A percentile compares a stretch with the other conserved stretches of the same genome.
phyloP scores from a whole-genome alignment of 192 early-diverging fungal species.

The Ramicandelaber brevisporus region DNA sequence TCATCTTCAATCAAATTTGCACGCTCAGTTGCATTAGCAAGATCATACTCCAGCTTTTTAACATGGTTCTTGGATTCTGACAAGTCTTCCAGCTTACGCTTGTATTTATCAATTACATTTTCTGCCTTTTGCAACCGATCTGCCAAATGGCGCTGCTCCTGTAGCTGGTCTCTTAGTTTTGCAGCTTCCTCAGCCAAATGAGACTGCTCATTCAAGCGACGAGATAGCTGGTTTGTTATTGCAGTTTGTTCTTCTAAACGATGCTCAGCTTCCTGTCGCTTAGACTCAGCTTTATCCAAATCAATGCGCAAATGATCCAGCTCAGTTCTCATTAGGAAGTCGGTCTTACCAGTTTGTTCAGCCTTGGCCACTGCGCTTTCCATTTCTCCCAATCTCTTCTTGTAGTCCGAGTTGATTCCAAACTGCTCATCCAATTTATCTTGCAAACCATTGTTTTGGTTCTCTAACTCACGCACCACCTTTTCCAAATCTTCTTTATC shows the following conservation, averaged over 20 bases:
- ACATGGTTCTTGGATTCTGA: conserved; percentile 55
- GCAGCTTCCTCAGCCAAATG: conserved; percentile 42
- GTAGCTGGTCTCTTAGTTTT: conserved; percentile 64
- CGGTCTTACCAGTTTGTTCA: conserved; percentile 47
- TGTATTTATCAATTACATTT: conserved; percentile 87
- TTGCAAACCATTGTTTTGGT: conserved; percentile 22
- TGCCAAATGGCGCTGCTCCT: conserved; percentile 73
- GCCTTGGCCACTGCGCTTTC: conserved; percentile 42
- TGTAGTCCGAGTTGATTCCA: conserved; percentile 40
- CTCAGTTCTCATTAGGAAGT: conserved; percentile 65
- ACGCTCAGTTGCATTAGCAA: conserved; percentile 34
- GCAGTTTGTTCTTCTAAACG: conserved; percentile 26
- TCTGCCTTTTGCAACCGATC: conserved; percentile 84
- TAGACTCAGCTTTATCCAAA: conserved; percentile 54
- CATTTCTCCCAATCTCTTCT: conserved; percentile 46
- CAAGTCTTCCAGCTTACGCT: conserved; percentile 78
- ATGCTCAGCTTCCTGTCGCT: conserved; percentile 38
- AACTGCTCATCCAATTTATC: conserved; percentile 35
- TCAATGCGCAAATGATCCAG: conserved; percentile 67
- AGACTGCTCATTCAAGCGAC: conserved; percentile 24
- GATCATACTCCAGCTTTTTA: conserved; percentile 51
- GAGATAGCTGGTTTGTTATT: conserved; percentile 36
- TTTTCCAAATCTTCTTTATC: conserved; percentile 37
- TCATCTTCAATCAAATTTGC: conserved; percentile 67
- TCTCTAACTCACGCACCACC: conserved; percentile 14